Base-by-base conservation (phyloP, 2,329 filamentous ascomycete genomes). In the Xylaria hypoxylon region DNA sequence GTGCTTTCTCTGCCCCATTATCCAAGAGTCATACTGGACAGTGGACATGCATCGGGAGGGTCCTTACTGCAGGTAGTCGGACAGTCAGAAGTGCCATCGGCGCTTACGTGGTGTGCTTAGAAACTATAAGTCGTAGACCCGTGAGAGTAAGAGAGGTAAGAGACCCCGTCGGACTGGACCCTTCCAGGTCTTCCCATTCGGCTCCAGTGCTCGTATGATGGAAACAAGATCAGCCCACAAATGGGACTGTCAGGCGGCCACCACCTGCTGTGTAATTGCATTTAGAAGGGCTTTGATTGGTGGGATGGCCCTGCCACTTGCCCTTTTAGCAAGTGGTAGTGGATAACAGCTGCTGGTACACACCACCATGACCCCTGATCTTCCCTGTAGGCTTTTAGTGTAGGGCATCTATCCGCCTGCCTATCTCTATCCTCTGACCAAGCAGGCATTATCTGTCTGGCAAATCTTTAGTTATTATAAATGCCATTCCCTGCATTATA, bases 161-260 rank as follows among this genome's bases (percentile, higher is more conserved):
- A 42, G n/a, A 28, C 22, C 22, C 28, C 19, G 52, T 53, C 65
- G 65, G 65, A 59, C 45, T 61, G 31, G 58, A 28, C 33, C 45
- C 62, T 68, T 62, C 65, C 62, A 65, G 53, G 51, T 61, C 56
- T 64, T 61, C 61, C 65, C 62, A 67, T 64, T 47, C 28, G 38
- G 50, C 56, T 24, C 57, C 17, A 38, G 55, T 48, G 15, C 62
- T 68, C 62, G 66, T 68, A 68, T 66, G 66, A 68, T 68, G 66
- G 40, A n/a, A 50, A n/a, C 40, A 24, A 33, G 53, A 65, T 68
- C 66, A 68, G 66, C 53, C 66, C 66, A 68, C 58, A 65, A 68
- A 44, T 59, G 57, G 62, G 33, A 47, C 52, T 59, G 65, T 68
- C 62, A 68, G 58, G 47, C 62, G 62, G 55, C 31, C 26, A 48